phyloP scores from a whole-genome alignment of 2,329 filamentous ascomycete species.

The Ophiostoma triangulosporum region DNA sequence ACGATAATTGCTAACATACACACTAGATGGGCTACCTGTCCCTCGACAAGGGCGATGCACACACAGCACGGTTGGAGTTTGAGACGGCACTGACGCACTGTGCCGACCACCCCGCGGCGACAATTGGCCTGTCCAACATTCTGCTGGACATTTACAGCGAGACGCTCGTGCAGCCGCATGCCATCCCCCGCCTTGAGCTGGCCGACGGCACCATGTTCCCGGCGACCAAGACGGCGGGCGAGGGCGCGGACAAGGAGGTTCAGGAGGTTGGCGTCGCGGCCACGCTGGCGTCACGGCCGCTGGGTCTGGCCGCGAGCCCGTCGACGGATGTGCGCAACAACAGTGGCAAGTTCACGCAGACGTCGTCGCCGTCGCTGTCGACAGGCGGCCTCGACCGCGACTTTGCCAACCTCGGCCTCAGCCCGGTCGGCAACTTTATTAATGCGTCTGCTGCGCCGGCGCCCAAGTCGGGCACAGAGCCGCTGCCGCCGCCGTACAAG shows the following conservation, averaged over 20 bases:
- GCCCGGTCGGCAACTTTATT: too few relatives aligned
- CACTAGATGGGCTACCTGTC: slow-evolving; percentile 50
- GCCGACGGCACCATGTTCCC: slow-evolving; percentile 20
- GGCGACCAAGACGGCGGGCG: not conserved
- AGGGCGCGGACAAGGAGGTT: slow-evolving; percentile 7
- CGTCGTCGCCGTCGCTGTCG: not conserved
- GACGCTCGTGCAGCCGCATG: slow-evolving; percentile 45
- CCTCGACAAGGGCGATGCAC: slow-evolving; percentile 45
- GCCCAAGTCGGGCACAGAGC: not conserved
- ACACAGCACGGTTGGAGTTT: slow-evolving; percentile 61
- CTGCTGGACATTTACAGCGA: slow-evolving; percentile 74
- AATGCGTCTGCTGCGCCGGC: not conserved
- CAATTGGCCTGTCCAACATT: slow-evolving; percentile 70
- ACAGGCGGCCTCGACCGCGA: not conserved
- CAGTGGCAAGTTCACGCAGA: not conserved
- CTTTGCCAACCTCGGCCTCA: not conserved
- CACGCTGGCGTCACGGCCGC: slow-evolving; percentile 29
- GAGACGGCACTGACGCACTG: slow-evolving; percentile 71
- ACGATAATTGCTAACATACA: slow-evolving; percentile 20
- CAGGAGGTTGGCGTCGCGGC: slow-evolving; percentile 1
- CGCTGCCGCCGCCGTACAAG: slow-evolving; percentile 38
- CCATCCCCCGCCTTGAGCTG: slow-evolving; percentile 32
- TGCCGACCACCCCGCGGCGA: slow-evolving; percentile 67
- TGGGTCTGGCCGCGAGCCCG: slow-evolving; percentile 28
- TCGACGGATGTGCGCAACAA: not conserved